Conservation (phyloP, 2,329 filamentous ascomycete genomes). For the Penicillium rolfsii region DNA sequence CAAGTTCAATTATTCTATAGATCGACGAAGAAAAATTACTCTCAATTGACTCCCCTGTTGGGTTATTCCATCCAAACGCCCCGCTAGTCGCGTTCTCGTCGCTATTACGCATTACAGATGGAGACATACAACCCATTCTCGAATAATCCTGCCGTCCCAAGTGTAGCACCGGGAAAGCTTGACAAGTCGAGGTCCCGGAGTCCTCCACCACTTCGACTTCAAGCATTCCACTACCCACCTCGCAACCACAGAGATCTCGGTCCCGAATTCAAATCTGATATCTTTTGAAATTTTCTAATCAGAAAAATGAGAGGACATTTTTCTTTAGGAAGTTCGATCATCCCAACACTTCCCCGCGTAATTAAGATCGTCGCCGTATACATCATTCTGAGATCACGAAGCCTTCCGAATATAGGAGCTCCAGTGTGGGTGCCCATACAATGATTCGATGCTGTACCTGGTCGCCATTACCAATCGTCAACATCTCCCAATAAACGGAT, state of each 20-base stretch:
- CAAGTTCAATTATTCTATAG: neutral
- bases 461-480: neutral
- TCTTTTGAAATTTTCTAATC: neutral
- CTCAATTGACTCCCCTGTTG: neutral
- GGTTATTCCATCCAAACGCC: too few species aligned
- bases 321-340: neutral
- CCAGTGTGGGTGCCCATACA: too few species aligned
- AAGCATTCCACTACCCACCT: neutral
- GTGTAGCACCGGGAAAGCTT: neutral
- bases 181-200: neutral
- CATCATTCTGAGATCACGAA: conserved; percentile 9
- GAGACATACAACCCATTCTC: neutral
- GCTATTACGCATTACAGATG: neutral
- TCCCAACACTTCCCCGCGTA: too few species aligned
- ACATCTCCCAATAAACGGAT: neutral
- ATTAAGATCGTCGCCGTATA: neutral
- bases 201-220: neutral
- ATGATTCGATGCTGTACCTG: neutral
- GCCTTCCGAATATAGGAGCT: neutral
- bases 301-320: neutral
- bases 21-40: neutral
- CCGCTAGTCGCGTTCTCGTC: neutral
- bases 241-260: too few species aligned
- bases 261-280: neutral
- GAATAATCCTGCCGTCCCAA: neutral